These are phyloP conservation scores for Ramalina intermedia DNA, from an alignment of 495 filamentous ascomycete species.

Conservation along the genomic window DNA sequence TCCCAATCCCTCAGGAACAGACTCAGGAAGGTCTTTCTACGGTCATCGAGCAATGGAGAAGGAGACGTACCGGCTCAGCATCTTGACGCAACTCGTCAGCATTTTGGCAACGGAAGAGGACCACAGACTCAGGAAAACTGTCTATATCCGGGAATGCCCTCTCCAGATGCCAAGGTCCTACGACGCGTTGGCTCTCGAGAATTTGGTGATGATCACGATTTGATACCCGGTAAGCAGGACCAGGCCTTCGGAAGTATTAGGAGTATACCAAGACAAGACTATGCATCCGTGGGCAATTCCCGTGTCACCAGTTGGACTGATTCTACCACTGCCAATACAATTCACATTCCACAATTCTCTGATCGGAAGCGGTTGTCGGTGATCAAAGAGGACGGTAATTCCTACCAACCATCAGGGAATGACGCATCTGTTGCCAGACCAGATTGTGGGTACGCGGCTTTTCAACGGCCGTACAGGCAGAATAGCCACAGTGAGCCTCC, in stretches of 20 bases:
- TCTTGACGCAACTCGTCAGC: constrained; percentile 32
- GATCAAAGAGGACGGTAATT: constrained; percentile 47
- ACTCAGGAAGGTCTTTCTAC: constrained; percentile 43
- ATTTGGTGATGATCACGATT: constrained; percentile 24
- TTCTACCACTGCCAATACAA: constrained; percentile 40
- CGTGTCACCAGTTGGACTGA: constrained; percentile 66
- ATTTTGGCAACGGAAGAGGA: constrained; percentile 24
- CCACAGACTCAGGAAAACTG: constrained; percentile 11
- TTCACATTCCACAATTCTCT: constrained; percentile 20
- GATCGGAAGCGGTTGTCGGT: constrained; percentile 47
- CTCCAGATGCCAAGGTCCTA: constrained; percentile 22
- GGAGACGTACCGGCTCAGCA: constrained; percentile 32
- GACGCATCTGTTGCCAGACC: neutral
- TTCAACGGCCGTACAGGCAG: constrained; percentile 10
- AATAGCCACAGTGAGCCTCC: constrained; percentile 12
- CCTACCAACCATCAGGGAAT: constrained; percentile 22
- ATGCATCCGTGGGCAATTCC: constrained; percentile 41
- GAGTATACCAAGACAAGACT: constrained; percentile 34
- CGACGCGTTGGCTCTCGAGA: constrained; percentile 27
- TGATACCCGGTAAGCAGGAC: constrained; percentile 24
- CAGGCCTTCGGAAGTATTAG: constrained; percentile 37
- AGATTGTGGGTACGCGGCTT: constrained; percentile 1
- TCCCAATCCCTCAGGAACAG: constrained; percentile 48
- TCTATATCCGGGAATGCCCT: constrained; percentile 12
- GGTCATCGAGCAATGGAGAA: constrained; percentile 26